Evolutionary conservation across 768 basidiomycete genomes (phyloP), one percentile per base, ranked within the genome.

Genomic region (Hygrocybe coccinea): DNA sequence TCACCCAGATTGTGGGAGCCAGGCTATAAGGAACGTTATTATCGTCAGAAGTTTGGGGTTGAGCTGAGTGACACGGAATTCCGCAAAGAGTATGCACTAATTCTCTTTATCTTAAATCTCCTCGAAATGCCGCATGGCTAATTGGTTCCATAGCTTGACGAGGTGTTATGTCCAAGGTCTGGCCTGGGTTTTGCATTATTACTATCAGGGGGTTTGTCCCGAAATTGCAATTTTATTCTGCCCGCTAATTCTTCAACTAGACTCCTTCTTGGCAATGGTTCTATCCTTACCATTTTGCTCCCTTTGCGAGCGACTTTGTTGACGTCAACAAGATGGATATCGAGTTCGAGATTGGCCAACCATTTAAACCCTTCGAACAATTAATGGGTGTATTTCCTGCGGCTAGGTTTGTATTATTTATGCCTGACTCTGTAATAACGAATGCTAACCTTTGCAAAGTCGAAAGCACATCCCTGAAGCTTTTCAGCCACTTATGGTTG

Each of bases 221-320:
- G 17, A 49, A 38, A 44, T 41, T 7, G 4, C 25, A 11, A 17
- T 41, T 4, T 56, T 14, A 6, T 19, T 17, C 35, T 34, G 10
- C 19, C n/a, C 10, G 17, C 41, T 51, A 7, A 44, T 33, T 58
- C 34, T 65, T 64, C 48, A 56, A 37, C 43, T 57, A 88, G 91
- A 84, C 90, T 7, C 89, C 91, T 3, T 97, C 95, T 2, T 98
- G 95, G 95, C 85, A 94, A 65, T 99, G 97, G 97, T 99, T 88
- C 73, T 98, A 97, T 69, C 97, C 97, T 1, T 95, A 89, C 65
- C 97, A 99, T 71, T 99, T 97, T 68, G 92, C 97, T 11, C 97
- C 97, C 1, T 99, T 99, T 68, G 97, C 97, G 7, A 86, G 87
- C 57, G 97, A 99, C 69, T 97, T 98, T 61, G 79, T 81, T 54